Evolutionary conservation across 139 green algal genomes (phyloP).

Genomic region (Diplosphaera chodatii): DNA sequence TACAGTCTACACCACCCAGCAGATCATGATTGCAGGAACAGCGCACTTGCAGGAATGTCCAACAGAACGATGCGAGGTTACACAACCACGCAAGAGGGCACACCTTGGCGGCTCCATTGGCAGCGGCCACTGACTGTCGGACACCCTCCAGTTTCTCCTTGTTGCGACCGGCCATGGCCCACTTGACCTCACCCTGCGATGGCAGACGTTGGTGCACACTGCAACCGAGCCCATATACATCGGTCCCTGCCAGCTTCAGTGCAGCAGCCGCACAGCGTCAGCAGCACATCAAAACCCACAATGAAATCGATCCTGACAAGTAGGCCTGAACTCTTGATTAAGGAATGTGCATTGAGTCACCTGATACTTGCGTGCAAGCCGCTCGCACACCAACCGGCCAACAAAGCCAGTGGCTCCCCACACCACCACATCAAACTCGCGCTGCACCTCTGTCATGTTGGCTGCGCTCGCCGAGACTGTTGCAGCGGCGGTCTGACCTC

Average conservation of each 20-base stretch:
- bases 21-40: too few relatives aligned
- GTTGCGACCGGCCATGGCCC: conserved; percentile 76
- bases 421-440: neutral
- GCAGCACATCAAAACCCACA: too few relatives aligned
- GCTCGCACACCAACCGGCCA: conserved; percentile 65
- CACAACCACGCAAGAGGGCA: too few relatives aligned
- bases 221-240: too few relatives aligned
- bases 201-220: neutral
- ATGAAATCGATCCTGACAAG: too few relatives aligned
- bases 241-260: too few relatives aligned
- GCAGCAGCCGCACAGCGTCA: conserved; percentile 1
- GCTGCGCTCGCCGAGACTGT: neutral
- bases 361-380: conserved; percentile 60
- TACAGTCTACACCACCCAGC: too few relatives aligned
- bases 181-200: conserved; percentile 30
- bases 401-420: conserved; percentile 67
- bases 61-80: too few relatives aligned
- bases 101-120: neutral
- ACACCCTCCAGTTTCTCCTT: conserved; percentile 64
- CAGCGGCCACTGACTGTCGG: conserved; percentile 13
- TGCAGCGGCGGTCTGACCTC: too few relatives aligned
- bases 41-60: too few relatives aligned
- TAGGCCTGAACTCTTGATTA: too few relatives aligned
- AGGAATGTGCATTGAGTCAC: too few relatives aligned
- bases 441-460: neutral